Base-by-base conservation (phyloP, 2,329 filamentous ascomycete genomes). In the Fusarium clavum region DNA sequence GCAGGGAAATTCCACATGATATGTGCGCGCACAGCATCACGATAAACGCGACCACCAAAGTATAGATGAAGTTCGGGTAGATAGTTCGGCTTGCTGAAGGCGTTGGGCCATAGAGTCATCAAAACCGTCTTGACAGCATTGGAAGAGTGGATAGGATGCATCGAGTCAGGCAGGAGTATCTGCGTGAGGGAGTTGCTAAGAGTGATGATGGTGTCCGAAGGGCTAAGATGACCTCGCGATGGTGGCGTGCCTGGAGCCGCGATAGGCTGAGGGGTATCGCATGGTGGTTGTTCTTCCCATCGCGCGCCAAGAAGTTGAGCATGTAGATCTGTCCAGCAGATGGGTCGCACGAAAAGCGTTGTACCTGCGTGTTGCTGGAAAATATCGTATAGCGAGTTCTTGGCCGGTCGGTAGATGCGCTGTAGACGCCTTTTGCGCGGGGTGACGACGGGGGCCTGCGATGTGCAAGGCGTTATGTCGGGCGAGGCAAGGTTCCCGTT, bases 291-390 rank as follows among this genome's bases (percentile, higher is more conserved):
- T 69, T 83, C 78, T 27, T 77, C 64, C 77, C 87, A 89, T 45
- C 76, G 76, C 18, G 80, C 83, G 25, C 81, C 82, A 8, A 89
- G 83, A 4, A 88, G 77, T 45, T 79, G 75, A 12, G 80, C 72
- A 63, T 89, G 87, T 2, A 80, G 60, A 57, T 88, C 86, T 18
- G 84, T 88, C 87, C 87, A 89, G 73, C 81, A 83, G 47, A 88
- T 83, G 3, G 87, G 87, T 27, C 83, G 81, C 49, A 86, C 77
- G 62, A 84, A 88, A 22, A 89, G 83, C 1, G 83, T 80, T 1
- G 75, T 77, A 45, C 85, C 83, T 34, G 81, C 76, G 71, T 88
- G 74, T 24, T 84, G 79, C 64, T 84, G 82, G 64, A 89, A 79
- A 46, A 87, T 80, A 64, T 86, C 85, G 72, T 83, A 85, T 24